These are phyloP conservation scores for Cytospora leucostoma DNA, from an alignment of 2,329 filamentous ascomycete genomes.

Conservation along the genomic window DNA sequence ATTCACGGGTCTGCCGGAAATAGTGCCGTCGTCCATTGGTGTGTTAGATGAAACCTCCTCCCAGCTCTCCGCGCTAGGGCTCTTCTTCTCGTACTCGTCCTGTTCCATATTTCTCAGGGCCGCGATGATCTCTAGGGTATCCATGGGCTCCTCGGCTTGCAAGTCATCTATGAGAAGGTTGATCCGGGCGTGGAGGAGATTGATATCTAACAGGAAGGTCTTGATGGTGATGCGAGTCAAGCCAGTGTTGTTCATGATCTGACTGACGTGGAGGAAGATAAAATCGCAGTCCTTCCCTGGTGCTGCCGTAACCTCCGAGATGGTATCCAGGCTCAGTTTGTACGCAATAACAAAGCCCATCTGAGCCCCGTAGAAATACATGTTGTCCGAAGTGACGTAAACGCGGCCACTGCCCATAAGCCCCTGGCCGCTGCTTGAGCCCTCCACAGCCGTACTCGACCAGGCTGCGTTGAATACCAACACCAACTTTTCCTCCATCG, in stretches of 20 bases:
- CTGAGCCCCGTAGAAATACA: conserved; percentile 97
- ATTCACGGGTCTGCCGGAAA: conserved; percentile 42
- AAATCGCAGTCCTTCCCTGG: conserved; percentile 92
- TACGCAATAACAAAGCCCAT: conserved; percentile 88
- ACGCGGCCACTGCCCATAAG: conserved; percentile 73
- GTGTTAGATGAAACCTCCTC: conserved; percentile 71
- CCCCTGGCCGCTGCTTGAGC: conserved; percentile 44
- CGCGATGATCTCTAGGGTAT: conserved; percentile 69
- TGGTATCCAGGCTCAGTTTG: conserved; percentile 70
- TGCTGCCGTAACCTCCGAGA: conserved; percentile 86
- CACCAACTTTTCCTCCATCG: conserved; percentile 77
- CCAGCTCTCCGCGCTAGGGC: conserved; percentile 85
- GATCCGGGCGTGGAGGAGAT: conserved; percentile 77
- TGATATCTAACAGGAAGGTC: conserved; percentile 86
- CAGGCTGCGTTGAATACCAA: conserved; percentile 93
- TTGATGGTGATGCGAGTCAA: conserved; percentile 83
- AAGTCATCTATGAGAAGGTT: conserved; percentile 84
- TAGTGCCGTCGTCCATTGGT: conserved; percentile 60
- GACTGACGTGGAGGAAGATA: conserved; percentile 76
- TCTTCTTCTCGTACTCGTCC: conserved; percentile 59
- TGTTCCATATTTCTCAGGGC: conserved; percentile 74
- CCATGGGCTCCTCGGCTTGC: conserved; percentile 68
- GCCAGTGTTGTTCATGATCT: conserved; percentile 62
- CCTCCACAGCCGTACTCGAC: conserved; percentile 54
- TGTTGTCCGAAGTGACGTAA: conserved; percentile 81